Conservation (phyloP, 2,329 filamentous ascomycete species). For the Metarhizium anisopliae region DNA sequence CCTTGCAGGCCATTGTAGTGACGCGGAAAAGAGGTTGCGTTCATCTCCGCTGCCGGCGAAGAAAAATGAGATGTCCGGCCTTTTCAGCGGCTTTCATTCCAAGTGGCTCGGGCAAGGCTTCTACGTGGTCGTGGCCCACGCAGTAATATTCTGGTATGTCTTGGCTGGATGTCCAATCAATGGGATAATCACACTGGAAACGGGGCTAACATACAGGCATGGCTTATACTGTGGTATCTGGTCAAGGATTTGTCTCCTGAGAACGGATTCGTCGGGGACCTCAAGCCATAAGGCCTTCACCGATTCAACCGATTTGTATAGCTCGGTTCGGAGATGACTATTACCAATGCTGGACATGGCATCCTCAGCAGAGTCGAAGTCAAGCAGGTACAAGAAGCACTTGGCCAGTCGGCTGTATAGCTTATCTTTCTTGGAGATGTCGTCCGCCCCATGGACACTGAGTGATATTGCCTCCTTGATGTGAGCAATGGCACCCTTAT, state of each 20-base stretch:
- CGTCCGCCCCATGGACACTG: neutral
- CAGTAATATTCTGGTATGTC: neutral
- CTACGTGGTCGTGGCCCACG: neutral
- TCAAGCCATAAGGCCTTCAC: too few species aligned
- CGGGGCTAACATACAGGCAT: neutral
- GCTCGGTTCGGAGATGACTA: neutral
- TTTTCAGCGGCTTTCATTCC: neutral
- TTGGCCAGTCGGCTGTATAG: neutral
- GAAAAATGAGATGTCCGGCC: constrained; percentile 10
- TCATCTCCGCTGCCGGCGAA: constrained; percentile 17
- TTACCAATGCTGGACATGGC: neutral
- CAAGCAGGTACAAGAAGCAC: neutral
- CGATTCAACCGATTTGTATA: too few species aligned
- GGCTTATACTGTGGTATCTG: neutral
- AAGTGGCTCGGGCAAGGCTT: neutral
- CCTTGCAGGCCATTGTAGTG: neutral
- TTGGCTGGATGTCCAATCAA: neutral
- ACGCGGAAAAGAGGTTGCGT: constrained; percentile 13
- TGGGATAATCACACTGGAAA: neutral
- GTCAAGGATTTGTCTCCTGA: neutral
- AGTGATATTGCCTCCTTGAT: neutral
- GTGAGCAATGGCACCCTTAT: constrained; percentile 3
- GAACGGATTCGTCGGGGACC: neutral
- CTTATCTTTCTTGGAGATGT: neutral
- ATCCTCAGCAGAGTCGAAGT: neutral